These are phyloP conservation scores for Trichophyton verrucosum DNA, from an alignment of 2,329 filamentous ascomycete species.

Conservation along the genomic window DNA sequence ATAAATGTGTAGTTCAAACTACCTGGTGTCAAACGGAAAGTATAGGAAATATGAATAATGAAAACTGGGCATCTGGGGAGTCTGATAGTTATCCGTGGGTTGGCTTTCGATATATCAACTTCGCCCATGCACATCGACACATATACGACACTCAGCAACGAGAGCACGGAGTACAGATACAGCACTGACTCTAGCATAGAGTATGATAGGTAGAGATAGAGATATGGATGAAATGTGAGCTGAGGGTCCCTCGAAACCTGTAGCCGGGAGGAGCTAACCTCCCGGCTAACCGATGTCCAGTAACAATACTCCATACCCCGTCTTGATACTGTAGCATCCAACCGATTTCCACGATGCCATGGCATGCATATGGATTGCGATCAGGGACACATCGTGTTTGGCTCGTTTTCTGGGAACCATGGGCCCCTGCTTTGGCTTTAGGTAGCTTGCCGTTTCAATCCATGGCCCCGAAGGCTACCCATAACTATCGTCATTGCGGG, in stretches of 20 bases:
- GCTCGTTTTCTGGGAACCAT: neutral
- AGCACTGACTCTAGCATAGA: neutral
- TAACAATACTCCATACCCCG: neutral
- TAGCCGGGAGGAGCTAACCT: neutral
- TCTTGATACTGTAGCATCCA: too few relatives aligned
- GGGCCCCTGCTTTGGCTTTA: neutral
- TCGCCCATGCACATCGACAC: neutral
- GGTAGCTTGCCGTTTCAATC: neutral
- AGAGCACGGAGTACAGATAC: neutral
- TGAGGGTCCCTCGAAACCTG: neutral
- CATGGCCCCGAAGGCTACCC: neutral
- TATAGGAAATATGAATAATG: too few relatives aligned
- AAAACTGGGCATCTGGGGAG: too few relatives aligned
- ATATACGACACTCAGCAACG: neutral
- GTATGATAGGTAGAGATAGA: too few relatives aligned
- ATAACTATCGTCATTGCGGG: neutral
- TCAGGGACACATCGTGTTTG: neutral
- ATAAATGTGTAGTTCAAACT: too few relatives aligned
- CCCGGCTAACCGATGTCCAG: neutral
- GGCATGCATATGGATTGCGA: neutral
- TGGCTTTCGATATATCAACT: neutral
- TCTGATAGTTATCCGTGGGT: too few relatives aligned
- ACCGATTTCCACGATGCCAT: neutral
- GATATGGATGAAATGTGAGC: neutral
- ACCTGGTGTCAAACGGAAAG: too few relatives aligned